Percentiles rank a stretch among this genome's conserved stretches.
phyloP scores from a whole-genome alignment of 345 rosid genomes.

The Eucalyptus tenuipes region DNA sequence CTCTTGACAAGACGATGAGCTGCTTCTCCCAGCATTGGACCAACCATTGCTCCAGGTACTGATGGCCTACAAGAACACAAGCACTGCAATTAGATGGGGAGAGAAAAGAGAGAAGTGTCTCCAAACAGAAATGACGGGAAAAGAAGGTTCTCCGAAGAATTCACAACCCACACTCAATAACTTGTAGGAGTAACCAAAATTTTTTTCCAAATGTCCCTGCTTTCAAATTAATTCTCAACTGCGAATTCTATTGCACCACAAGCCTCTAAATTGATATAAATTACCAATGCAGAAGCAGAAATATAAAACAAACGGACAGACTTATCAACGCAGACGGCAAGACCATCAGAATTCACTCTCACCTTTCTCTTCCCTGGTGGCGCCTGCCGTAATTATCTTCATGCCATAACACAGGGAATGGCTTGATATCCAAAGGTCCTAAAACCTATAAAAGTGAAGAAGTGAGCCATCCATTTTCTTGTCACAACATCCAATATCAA shows the following conservation, averaged over 20 bases:
- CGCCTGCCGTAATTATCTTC: conserved; percentile 72
- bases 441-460: conserved; percentile 42
- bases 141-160: not conserved
- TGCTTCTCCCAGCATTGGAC: conserved; percentile 75
- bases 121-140: not conserved
- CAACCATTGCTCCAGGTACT: conserved; percentile 73
- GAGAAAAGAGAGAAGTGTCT: not conserved
- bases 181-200: not conserved
- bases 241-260: not conserved
- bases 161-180: not conserved
- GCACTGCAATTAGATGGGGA: not conserved
- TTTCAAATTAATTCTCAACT: not conserved
- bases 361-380: conserved; percentile 82
- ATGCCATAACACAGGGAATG: conserved; percentile 82
- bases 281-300: not conserved
- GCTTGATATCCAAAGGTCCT: conserved; percentile 64
- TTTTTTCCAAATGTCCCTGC: not conserved
- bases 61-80: conserved; percentile 42
- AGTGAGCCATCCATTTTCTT: not conserved
- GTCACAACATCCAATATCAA: not conserved
- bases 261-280: not conserved
- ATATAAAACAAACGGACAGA: not conserved
- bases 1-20: conserved; percentile 96
- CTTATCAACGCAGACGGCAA: not conserved
- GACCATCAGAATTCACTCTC: not conserved